A percentile compares a stretch with the other conserved stretches of the same genome.
Conservation (phyloP, 768 basidiomycete genomes). For the Leccinellum albellum region DNA sequence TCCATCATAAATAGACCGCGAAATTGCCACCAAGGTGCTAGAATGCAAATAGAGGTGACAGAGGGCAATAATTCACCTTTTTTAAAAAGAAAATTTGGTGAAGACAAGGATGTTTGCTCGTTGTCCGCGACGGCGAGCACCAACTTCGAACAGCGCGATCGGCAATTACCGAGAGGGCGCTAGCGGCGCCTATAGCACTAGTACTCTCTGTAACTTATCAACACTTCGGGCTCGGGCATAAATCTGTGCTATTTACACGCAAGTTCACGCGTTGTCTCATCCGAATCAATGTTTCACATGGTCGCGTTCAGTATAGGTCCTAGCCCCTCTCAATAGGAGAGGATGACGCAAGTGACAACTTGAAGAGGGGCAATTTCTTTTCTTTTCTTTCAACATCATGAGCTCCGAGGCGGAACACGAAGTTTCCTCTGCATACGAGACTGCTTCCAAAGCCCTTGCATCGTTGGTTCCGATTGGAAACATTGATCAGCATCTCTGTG, state of each 20-base stretch:
- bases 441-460: conserved; percentile 26
- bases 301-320: not conserved
- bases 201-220: too few species aligned
- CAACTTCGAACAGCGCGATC: conserved; percentile 10
- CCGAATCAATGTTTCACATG: not conserved
- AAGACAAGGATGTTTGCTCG: conserved; percentile 29
- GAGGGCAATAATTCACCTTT: conserved; percentile 15
- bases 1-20: conserved; percentile 23
- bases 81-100: conserved; percentile 9
- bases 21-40: not conserved
- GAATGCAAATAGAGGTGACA: not conserved
- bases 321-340: conserved; percentile 9
- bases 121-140: conserved; percentile 32
- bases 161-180: conserved; percentile 27
- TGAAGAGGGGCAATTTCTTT: not conserved
- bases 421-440: conserved; percentile 20
- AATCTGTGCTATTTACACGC: not conserved
- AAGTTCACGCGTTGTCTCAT: not conserved
- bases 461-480: conserved; percentile 36
- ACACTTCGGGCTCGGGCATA: not conserved
- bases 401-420: conserved; percentile 27
- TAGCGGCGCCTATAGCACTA: not conserved
- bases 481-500: conserved; percentile 31
- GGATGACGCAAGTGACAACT: not conserved
- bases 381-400: conserved; percentile 20